Conservation (phyloP, 2,329 filamentous ascomycete genomes). For the Calonectria leucothoes region DNA sequence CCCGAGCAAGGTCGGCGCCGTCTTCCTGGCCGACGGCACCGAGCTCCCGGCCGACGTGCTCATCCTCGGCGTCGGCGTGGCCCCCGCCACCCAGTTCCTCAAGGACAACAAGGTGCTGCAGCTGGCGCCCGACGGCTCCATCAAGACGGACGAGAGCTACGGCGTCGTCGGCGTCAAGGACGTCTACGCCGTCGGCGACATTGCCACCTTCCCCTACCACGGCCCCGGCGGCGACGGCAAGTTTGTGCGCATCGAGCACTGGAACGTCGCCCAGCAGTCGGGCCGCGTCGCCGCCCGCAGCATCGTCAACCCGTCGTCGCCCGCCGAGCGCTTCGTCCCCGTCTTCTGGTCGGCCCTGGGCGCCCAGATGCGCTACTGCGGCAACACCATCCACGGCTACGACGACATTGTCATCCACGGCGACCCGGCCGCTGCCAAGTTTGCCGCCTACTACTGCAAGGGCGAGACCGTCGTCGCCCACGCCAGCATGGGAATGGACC, state of each 20-base stretch:
- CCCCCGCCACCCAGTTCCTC: constrained; percentile 86
- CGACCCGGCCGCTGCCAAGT: constrained; percentile 80
- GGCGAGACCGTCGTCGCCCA: constrained; percentile 90
- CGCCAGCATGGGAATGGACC: constrained; percentile 91
- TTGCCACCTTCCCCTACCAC: constrained; percentile 93
- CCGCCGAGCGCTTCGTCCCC: constrained; percentile 82
- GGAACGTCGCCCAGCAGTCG: constrained; percentile 96
- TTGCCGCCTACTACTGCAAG: constrained; percentile 89
- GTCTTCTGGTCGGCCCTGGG: constrained; percentile 98
- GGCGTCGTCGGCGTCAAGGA: constrained; percentile 80
- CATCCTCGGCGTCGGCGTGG: constrained; percentile 89
- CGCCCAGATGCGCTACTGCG: constrained; percentile 91
- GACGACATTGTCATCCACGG: constrained; percentile 88
- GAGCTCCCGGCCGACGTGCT: constrained; percentile 88
- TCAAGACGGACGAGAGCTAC: constrained; percentile 85
- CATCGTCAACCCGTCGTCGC: constrained; percentile 74
- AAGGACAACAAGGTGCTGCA: constrained; percentile 75
- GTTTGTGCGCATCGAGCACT: constrained; percentile 90
- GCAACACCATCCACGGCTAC: constrained; percentile 83
- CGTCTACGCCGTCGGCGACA: constrained; percentile 94
- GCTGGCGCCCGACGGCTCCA: constrained; percentile 86
- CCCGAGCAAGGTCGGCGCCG: constrained; percentile 79
- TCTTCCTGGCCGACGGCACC: constrained; percentile 88
- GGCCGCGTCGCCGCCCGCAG: constrained; percentile 83
- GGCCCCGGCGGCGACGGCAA: constrained; percentile 85